phyloP scores from a whole-genome alignment of 768 basidiomycete genomes.

The Tylopilus sp. region DNA sequence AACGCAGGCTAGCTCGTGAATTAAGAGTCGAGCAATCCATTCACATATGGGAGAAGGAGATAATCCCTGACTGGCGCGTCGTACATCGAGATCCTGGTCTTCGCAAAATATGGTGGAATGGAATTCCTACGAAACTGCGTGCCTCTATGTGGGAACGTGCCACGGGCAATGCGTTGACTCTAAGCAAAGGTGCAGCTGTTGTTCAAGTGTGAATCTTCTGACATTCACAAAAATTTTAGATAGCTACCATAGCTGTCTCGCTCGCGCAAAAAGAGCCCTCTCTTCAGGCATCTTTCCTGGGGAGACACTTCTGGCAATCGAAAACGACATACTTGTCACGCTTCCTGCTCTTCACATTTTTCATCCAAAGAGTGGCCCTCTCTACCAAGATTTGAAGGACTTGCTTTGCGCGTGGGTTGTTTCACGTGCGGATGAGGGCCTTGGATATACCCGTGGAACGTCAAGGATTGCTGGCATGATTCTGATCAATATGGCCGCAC shows the following conservation, averaged over 20 bases:
- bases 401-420: conserved; percentile 88
- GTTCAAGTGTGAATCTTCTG: conserved; percentile 1
- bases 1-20: conserved; percentile 62
- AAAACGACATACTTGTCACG: conserved; percentile 71
- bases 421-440: conserved; percentile 75
- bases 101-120: conserved; percentile 82
- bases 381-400: conserved; percentile 80
- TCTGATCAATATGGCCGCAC: conserved; percentile 73
- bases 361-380: conserved; percentile 67
- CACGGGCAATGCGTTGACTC: conserved; percentile 77
- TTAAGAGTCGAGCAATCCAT: conserved; percentile 66
- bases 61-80: conserved; percentile 79
- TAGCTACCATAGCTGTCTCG: conserved; percentile 64
- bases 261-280: conserved; percentile 71
- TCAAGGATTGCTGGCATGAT: conserved; percentile 85
- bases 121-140: conserved; percentile 79
- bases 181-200: conserved; percentile 65
- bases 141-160: conserved; percentile 81
- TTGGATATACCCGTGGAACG: conserved; percentile 67
- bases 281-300: conserved; percentile 63
- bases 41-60: conserved; percentile 71
- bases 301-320: conserved; percentile 58
- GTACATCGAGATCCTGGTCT: conserved; percentile 64
- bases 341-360: conserved; percentile 81
- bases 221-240: conserved; percentile 35